Percentiles rank a stretch among this genome's conserved stretches.
These are phyloP conservation scores for Keithomyces neogunnii DNA, from an alignment of 2,329 filamentous ascomycete species.

Conservation along the genomic window DNA sequence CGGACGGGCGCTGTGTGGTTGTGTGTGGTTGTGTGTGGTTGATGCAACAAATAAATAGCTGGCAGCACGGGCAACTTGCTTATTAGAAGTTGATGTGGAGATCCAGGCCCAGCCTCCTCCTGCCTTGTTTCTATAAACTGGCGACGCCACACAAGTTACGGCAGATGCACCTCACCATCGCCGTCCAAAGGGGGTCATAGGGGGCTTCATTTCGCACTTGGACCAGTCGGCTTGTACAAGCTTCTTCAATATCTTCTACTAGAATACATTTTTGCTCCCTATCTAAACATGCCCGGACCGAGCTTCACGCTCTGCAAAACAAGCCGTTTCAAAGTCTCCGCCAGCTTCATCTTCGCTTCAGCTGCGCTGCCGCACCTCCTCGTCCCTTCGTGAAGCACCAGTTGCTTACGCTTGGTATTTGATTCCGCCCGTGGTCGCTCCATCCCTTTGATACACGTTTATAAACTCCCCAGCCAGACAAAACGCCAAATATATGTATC, in stretches of 20 bases:
- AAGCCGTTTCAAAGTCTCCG: not conserved
- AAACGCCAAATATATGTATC: slow-evolving; percentile 16
- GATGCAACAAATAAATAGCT: too few relatives aligned
- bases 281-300: slow-evolving; percentile 21
- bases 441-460: slow-evolving; percentile 13
- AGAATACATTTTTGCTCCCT: slow-evolving; percentile 28
- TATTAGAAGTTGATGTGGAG: too few relatives aligned
- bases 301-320: not conserved
- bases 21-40: too few relatives aligned
- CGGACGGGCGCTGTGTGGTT: too few relatives aligned
- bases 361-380: slow-evolving; percentile 1
- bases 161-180: too few relatives aligned
- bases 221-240: slow-evolving; percentile 1
- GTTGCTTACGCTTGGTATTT: slow-evolving; percentile 18
- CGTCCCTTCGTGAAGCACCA: slow-evolving; percentile 3
- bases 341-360: not conserved
- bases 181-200: too few relatives aligned
- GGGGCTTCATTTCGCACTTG: too few relatives aligned
- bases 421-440: slow-evolving; percentile 11
- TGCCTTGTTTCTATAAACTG: too few relatives aligned
- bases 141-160: too few relatives aligned
- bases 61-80: too few relatives aligned
- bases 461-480: slow-evolving; percentile 11
- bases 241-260: slow-evolving; percentile 26
- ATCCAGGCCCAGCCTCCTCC: too few relatives aligned